Conservation (phyloP, 2,329 filamentous ascomycete genomes). For the Venturia effusa region DNA sequence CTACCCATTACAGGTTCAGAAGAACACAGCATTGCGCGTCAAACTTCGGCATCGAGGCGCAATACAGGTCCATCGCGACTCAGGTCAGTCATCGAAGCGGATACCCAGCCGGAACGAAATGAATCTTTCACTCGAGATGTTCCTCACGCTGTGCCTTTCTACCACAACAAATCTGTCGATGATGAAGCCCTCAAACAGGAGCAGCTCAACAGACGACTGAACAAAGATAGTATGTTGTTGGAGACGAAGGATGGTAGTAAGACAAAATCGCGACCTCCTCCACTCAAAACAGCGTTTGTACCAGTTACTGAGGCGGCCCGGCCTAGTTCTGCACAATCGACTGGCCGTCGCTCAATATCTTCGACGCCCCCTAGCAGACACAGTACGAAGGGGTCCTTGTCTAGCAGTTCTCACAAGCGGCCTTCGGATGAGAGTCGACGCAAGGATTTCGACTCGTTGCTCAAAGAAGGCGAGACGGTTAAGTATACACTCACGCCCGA, state of each 20-base stretch:
- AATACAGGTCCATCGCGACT: constrained; percentile 5
- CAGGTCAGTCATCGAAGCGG: constrained; percentile 1
- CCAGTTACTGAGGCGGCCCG: background rate
- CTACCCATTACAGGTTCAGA: constrained; percentile 1
- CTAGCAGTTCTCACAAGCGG: constrained; percentile 22
- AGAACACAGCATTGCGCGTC: background rate
- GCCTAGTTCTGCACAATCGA: background rate
- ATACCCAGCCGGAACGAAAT: background rate
- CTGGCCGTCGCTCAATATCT: constrained; percentile 1
- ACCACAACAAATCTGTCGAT: constrained; percentile 1
- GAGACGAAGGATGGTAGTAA: background rate
- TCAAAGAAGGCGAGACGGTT: constrained; percentile 36
- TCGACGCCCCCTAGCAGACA: constrained; percentile 21
- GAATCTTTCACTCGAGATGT: background rate
- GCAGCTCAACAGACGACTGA: background rate
- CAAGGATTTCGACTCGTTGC: constrained; percentile 37
- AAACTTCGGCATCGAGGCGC: background rate
- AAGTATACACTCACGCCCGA: constrained; percentile 40
- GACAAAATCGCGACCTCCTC: background rate
- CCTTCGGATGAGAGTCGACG: constrained; percentile 28
- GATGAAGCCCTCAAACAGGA: background rate
- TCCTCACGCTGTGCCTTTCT: constrained; percentile 11
- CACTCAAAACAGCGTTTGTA: background rate
- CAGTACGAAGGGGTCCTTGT: constrained; percentile 23
- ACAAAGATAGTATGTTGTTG: background rate